Evolutionary conservation across 2,329 filamentous ascomycete genomes (phyloP), one percentile per base, ranked within the genome.

Genomic region (Aspergillus oerlinghausenensis): DNA sequence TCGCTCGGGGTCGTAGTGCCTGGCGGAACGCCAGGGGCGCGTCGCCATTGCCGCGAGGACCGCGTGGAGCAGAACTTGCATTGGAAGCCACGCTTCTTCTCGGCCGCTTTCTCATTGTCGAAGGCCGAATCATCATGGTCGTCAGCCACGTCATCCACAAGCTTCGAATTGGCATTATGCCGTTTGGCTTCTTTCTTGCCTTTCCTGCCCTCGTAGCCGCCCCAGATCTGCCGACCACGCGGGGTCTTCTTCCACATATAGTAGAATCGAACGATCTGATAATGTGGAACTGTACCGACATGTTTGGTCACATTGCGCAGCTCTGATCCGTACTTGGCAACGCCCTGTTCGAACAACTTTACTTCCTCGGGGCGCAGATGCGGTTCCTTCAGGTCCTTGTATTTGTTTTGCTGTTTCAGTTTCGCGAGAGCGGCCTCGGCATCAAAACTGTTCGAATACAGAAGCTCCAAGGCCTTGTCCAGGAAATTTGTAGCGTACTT

Each of bases 221-320:
- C 91, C 92, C 94, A 97, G 23, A 99, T 86, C 65, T 94, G 86
- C 69, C 84, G 87, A 43, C 94, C 94, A 57, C 88, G 86, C 1
- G 88, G 83, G 0, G 91, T 91, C 75, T 97, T 97, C 77, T 99
- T 99, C 94, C 94, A 99, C 63, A 90, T 90, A 72, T 99, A 99
- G 75, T 97, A 99, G 70, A 89, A 95, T 3, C 94, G 89, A 26
- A 96, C 91, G 60, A 97, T 88, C 57, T 90, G 85, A 51, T 88
- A 86, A 60, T 92, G 86, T 43, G 84, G 85, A 64, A 94, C 85
- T 0, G 88, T 90, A n/a, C 76, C 75, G 67, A 97, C 90, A 71
- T 96, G 89, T 64, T 89, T 87, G 62, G 87, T 91, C 58, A 97
- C 88, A 49, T 84, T 83, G 63, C 90, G 84, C 66, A 96, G 85